Percentiles rank a stretch among this genome's conserved stretches.
Conservation (phyloP, 352 stramenopile species). For the Globisporangium cylindrosporum region DNA sequence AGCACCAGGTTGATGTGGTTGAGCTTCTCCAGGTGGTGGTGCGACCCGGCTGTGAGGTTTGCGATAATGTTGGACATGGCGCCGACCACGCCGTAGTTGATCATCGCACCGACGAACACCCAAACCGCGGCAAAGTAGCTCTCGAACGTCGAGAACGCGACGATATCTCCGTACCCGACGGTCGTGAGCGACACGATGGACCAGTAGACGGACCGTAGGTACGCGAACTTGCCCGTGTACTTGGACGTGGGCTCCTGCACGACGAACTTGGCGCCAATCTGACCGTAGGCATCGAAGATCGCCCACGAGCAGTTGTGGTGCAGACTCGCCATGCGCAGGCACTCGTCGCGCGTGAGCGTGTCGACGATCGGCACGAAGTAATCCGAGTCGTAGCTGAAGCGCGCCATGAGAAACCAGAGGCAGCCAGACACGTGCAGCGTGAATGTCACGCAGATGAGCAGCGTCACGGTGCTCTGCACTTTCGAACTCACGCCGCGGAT, state of each 20-base stretch:
- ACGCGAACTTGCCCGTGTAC: slow-evolving; percentile 62
- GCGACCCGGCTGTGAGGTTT: slow-evolving; percentile 55
- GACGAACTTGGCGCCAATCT: slow-evolving; percentile 49
- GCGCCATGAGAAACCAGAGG: slow-evolving; percentile 73
- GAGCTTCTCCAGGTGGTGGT: slow-evolving; percentile 65
- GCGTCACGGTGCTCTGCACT: slow-evolving; percentile 43
- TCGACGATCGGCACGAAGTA: slow-evolving; percentile 27
- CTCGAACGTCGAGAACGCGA: slow-evolving; percentile 69
- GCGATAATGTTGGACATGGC: slow-evolving; percentile 81
- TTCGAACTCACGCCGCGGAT: slow-evolving; percentile 60
- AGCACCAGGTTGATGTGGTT: slow-evolving; percentile 66
- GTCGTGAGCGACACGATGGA: slow-evolving; percentile 68
- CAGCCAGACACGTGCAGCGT: slow-evolving; percentile 61
- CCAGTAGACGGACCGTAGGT: slow-evolving; percentile 74
- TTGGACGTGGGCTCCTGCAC: slow-evolving; percentile 27
- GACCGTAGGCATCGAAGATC: slow-evolving; percentile 62
- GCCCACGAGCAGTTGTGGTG: slow-evolving; percentile 73
- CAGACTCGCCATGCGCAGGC: slow-evolving; percentile 41
- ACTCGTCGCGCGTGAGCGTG: slow-evolving; percentile 37
- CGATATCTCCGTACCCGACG: slow-evolving; percentile 76
- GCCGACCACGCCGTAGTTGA: slow-evolving; percentile 77
- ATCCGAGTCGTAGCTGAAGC: slow-evolving; percentile 40
- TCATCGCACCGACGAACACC: slow-evolving; percentile 65
- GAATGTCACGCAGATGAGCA: slow-evolving; percentile 65
- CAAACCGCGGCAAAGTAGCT: slow-evolving; percentile 65